Evolutionary conservation across 306 rosid genomes (phyloP).

Genomic region (Castanopsis chinensis): DNA sequence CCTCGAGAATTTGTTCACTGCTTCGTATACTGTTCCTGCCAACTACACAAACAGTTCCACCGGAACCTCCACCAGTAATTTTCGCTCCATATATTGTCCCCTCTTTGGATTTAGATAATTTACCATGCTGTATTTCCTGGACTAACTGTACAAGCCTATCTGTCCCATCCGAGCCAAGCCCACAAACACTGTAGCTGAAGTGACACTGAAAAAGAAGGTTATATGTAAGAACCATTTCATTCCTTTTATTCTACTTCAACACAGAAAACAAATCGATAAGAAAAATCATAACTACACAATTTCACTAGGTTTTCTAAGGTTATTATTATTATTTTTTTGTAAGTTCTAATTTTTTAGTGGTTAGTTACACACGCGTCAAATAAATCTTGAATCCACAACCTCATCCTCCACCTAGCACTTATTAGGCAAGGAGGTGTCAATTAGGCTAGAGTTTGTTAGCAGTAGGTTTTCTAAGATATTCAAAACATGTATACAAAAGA

Average conservation of each 20-base stretch:
- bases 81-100: conserved; percentile 84
- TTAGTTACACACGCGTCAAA: too few relatives aligned
- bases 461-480: not conserved
- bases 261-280: not conserved
- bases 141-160: conserved; percentile 85
- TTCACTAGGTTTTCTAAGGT: not conserved
- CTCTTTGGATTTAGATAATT: conserved; percentile 52
- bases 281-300: not conserved
- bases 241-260: not conserved
- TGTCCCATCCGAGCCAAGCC: conserved; percentile 91
- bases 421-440: too few relatives aligned
- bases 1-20: conserved; percentile 85
- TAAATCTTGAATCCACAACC: too few relatives aligned
- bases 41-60: conserved; percentile 90
- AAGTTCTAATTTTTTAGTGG: too few relatives aligned
- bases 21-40: conserved; percentile 73
- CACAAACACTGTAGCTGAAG: conserved; percentile 85
- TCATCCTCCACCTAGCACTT: too few relatives aligned
- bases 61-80: conserved; percentile 98
- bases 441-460: too few relatives aligned
- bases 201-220: conserved; percentile 65
- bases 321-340: too few relatives aligned
- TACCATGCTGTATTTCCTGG: conserved; percentile 73
- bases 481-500: not conserved
- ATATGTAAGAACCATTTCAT: not conserved